Evolutionary conservation across 768 basidiomycete genomes (phyloP).

Genomic region (Lentinula raphanica): DNA sequence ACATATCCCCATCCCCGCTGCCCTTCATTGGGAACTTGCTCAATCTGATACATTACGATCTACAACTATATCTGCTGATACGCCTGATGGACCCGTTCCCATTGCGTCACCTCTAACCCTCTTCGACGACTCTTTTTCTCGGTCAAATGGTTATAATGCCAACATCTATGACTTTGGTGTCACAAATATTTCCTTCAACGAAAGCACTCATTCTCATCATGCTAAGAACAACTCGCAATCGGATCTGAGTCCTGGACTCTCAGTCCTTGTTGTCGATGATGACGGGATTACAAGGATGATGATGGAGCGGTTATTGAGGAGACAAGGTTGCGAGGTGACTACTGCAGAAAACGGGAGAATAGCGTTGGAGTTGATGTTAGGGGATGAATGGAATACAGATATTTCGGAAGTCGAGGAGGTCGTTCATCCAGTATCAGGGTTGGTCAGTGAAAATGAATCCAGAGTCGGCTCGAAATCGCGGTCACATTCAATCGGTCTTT

Average conservation of each 20-base stretch:
- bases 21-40: background rate
- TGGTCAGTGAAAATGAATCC: background rate
- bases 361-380: constrained; percentile 52
- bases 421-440: background rate
- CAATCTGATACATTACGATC: background rate
- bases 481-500: background rate
- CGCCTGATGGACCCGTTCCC: background rate
- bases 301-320: constrained; percentile 58
- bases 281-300: constrained; percentile 58
- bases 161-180: background rate
- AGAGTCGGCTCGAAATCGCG: background rate
- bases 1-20: background rate
- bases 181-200: background rate
- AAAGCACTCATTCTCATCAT: background rate
- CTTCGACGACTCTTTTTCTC: constrained; percentile 3
- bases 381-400: constrained; percentile 14
- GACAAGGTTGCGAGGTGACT: constrained; percentile 56
- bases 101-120: background rate
- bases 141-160: background rate
- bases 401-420: background rate
- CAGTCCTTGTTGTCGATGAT: constrained; percentile 61
- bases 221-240: background rate
- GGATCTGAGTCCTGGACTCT: background rate
- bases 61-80: background rate
- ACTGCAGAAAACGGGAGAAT: constrained; percentile 65